A percentile compares a stretch with the other conserved stretches of the same genome.
Evolutionary conservation across 139 green algal species (phyloP).

Genomic region (Tetratostichococcus sp.): DNA sequence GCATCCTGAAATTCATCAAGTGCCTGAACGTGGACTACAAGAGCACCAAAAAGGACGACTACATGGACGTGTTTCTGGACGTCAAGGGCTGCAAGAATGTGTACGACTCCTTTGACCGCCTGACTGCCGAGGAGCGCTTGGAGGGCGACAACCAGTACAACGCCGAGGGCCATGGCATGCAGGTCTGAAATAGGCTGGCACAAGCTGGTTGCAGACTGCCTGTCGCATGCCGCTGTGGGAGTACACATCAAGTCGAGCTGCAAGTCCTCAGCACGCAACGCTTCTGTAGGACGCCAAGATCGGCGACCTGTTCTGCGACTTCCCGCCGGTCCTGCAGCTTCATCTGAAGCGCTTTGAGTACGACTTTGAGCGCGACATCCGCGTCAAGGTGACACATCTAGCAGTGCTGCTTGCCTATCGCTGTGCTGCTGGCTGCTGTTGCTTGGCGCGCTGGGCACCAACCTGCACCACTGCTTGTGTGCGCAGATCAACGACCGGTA

Average conservation of each 20-base stretch:
- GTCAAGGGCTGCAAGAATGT: constrained; percentile 85
- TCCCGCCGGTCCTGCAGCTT: constrained; percentile 93
- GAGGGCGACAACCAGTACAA: constrained; percentile 94
- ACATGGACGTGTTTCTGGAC: constrained; percentile 80
- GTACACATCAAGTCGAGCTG: no score
- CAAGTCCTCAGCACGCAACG: no score
- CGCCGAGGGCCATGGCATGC: constrained; percentile 84
- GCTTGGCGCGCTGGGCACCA: no score
- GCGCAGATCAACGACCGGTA: constrained; percentile 93
- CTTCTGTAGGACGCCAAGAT: constrained; percentile 84
- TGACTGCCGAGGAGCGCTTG: constrained; percentile 72
- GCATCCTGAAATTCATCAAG: constrained; percentile 85
- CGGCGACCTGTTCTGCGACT: constrained; percentile 83
- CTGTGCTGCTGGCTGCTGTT: no score
- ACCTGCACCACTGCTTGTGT: not conserved
- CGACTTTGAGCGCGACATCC: constrained; percentile 81
- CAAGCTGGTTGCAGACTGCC: no score
- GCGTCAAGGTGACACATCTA: constrained; percentile 64
- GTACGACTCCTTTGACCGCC: constrained; percentile 79
- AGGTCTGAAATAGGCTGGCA: no score
- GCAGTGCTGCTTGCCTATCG: no score
- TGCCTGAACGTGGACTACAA: constrained; percentile 95
- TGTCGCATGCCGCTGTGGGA: not conserved
- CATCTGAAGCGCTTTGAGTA: constrained; percentile 99
- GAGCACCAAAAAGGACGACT: constrained; percentile 78